These are phyloP conservation scores for Tetracentron sinense DNA, from an alignment of 164 flowering plant genomes.

Conservation along the genomic window DNA sequence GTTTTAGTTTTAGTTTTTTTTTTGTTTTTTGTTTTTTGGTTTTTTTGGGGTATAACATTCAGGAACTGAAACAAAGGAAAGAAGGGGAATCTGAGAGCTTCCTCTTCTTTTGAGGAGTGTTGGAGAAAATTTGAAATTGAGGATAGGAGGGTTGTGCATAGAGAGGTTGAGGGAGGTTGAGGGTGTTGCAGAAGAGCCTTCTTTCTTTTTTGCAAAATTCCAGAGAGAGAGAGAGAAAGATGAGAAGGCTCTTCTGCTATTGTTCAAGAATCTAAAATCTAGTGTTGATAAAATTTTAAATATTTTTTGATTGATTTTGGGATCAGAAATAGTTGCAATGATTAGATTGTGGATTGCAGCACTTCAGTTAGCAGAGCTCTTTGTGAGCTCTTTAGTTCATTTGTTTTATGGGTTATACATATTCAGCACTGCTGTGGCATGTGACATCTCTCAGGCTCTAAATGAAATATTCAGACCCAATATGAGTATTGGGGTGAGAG, in stretches of 20 bases:
- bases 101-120: conserved; percentile 1
- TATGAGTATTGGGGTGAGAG: conserved; percentile 18
- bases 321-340: conserved; percentile 23
- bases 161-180: neutral
- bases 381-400: conserved; percentile 77
- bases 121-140: neutral
- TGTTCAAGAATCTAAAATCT: neutral
- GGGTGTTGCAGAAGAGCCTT: conserved; percentile 21
- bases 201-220: neutral
- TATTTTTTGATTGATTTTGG: neutral
- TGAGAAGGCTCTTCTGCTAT: conserved; percentile 1
- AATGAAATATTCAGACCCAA: conserved; percentile 49
- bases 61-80: neutral
- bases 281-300: neutral
- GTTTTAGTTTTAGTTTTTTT: too few species aligned
- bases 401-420: conserved; percentile 81
- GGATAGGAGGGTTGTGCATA: too few species aligned
- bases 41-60: too few species aligned
- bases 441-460: conserved; percentile 60
- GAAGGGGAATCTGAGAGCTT: neutral
- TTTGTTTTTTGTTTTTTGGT: too few species aligned
- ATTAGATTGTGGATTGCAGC: conserved; percentile 46
- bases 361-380: conserved; percentile 61
- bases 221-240: conserved; percentile 1
- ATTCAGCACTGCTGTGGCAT: conserved; percentile 85